A percentile compares a stretch with the other conserved stretches of the same genome.
Conservation (phyloP, 2,329 filamentous ascomycete species). For the Rachicladosporium sp. region DNA sequence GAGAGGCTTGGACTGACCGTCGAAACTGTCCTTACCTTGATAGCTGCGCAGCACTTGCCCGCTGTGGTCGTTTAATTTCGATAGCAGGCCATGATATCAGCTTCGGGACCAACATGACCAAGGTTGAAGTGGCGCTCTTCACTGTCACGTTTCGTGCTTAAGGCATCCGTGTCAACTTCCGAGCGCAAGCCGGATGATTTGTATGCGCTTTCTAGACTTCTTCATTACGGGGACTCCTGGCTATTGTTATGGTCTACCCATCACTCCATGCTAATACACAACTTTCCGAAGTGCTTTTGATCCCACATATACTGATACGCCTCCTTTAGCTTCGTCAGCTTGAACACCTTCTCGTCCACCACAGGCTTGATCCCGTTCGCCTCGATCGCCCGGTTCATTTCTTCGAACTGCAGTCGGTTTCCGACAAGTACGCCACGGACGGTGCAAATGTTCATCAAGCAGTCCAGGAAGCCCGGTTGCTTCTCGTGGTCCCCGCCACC, state of each 20-base stretch:
- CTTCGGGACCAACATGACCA: no score
- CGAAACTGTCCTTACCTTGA: no score
- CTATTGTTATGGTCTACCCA: neutral
- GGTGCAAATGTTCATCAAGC: slow-evolving; percentile 34
- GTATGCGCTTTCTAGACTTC: no score
- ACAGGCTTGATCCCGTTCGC: slow-evolving; percentile 47
- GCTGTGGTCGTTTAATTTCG: no score
- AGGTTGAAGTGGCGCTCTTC: no score
- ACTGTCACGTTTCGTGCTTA: no score
- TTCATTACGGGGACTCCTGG: no score
- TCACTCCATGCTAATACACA: slow-evolving; percentile 27
- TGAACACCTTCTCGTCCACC: slow-evolving; percentile 46
- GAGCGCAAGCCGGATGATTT: no score
- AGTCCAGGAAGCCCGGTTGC: slow-evolving; percentile 41
- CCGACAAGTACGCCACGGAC: slow-evolving; percentile 48
- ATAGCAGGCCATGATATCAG: no score
- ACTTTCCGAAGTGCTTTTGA: slow-evolving; percentile 37
- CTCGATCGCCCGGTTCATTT: slow-evolving; percentile 48
- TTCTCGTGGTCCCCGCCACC: slow-evolving; percentile 34
- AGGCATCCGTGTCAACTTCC: no score
- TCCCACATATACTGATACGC: slow-evolving; percentile 35
- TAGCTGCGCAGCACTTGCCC: no score
- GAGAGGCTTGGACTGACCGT: no score
- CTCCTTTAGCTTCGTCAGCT: slow-evolving; percentile 38
- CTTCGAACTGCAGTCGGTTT: slow-evolving; percentile 42